phyloP scores from a whole-genome alignment of 2,329 filamentous ascomycete species.

The Xylaria arbuscula region DNA sequence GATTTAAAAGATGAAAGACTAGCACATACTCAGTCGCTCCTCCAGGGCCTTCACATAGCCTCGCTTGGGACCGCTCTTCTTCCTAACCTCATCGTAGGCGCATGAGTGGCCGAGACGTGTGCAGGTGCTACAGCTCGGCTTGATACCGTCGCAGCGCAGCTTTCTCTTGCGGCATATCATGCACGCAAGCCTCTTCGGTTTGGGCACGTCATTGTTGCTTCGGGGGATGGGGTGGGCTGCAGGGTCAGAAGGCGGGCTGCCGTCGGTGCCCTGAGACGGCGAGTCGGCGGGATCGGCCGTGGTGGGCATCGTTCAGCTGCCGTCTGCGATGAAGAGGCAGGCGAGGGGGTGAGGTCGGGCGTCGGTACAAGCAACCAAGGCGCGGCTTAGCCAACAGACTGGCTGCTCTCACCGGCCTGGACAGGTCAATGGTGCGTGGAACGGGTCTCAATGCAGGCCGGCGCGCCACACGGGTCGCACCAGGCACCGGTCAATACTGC shows the following conservation, averaged over 20 bases:
- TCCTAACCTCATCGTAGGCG: slow-evolving; percentile 89
- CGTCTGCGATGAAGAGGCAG: neutral
- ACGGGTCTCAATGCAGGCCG: slow-evolving; percentile 10
- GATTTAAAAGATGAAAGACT: neutral
- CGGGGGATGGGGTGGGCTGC: slow-evolving; percentile 54
- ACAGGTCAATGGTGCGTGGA: neutral
- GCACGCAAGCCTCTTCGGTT: slow-evolving; percentile 93
- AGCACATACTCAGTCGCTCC: slow-evolving; percentile 82
- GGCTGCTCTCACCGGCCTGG: neutral
- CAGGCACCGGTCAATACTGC: slow-evolving; percentile 15
- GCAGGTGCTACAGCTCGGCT: slow-evolving; percentile 89
- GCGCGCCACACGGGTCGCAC: slow-evolving; percentile 21
- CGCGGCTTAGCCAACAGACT: slow-evolving; percentile 7
- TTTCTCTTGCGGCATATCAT: slow-evolving; percentile 94
- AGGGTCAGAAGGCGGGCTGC: slow-evolving; percentile 53
- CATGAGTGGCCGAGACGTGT: slow-evolving; percentile 87
- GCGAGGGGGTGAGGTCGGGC: neutral
- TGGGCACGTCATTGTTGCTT: slow-evolving; percentile 70
- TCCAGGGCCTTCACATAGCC: slow-evolving; percentile 95
- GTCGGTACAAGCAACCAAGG: neutral
- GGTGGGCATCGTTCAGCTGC: slow-evolving; percentile 40
- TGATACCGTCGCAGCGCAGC: slow-evolving; percentile 85
- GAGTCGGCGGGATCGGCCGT: slow-evolving; percentile 45
- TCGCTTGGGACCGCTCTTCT: slow-evolving; percentile 93
- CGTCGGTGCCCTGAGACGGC: slow-evolving; percentile 55